Base-by-base conservation (phyloP, 805 yeast genomes). In the Metschnikowia drakensbergensis region DNA sequence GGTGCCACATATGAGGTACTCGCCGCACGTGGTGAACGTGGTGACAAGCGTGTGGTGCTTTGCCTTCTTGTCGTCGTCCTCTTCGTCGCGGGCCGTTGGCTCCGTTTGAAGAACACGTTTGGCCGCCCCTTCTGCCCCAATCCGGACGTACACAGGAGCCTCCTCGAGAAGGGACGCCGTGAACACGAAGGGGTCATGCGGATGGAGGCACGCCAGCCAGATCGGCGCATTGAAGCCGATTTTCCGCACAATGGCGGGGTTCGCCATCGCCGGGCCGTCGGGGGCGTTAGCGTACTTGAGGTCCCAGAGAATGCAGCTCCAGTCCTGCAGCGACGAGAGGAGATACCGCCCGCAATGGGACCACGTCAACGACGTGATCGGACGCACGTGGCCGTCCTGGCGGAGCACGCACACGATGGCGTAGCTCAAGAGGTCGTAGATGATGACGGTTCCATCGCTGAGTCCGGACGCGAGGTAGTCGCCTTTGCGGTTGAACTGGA, bases 291-390 rank as follows among this genome's bases (percentile, higher is more conserved):
- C 65, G 37, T 49, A 47, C 26, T 64, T 54, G 52, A 91, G 65
- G 66, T 89, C 96, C 96, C 97, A 91, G 29, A 90, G 60, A 42
- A 84, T 80, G 37, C 85, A 79, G 44, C 74, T 76, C 94, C 96
- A 90, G 63, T 92, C 97, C 57, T 89, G 80, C 0, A 91, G 81
- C 10, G 89, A 72, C 3, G 87, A 75, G 3, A 91, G 67, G 1
- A 91, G 57, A 57, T 78, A 88, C 25, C 86, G 64, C 0, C 95
- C 94, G 63, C 84, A 80, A 0, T 57, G 54, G 0, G 92, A 83
- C 97, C 97, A 91, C 50, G 78, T 69, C 13, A 86, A 48, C 1
- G 91, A 82, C 27, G 89, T 88, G 27, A 92, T 76, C 1, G 91
- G 79, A 38, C 89, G 69, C 1, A 81, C 75, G 60, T 92, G 97